These are phyloP conservation scores for Russula virescens DNA, from an alignment of 768 basidiomycete species.

Conservation along the genomic window DNA sequence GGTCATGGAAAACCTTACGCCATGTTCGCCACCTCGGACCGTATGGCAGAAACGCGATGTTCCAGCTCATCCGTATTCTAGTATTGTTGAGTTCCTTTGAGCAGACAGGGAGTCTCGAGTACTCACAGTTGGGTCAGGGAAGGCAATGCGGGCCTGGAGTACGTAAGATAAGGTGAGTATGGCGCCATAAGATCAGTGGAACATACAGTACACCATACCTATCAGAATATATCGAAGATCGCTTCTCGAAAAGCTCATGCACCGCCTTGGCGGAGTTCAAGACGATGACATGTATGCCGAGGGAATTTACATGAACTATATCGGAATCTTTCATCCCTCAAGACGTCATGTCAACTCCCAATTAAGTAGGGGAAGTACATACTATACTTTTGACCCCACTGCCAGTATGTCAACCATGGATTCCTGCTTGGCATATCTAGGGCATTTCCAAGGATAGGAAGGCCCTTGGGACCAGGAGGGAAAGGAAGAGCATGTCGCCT, in stretches of 20 bases:
- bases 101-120: background rate
- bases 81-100: background rate
- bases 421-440: constrained; percentile 24
- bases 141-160: constrained; percentile 5
- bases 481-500: constrained; percentile 13
- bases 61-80: constrained; percentile 20
- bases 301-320: constrained; percentile 17
- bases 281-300: constrained; percentile 17
- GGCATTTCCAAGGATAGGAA: constrained; percentile 26
- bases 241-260: constrained; percentile 23
- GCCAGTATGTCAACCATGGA: constrained; percentile 23
- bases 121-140: constrained; percentile 19
- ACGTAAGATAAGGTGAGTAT: background rate
- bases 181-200: too few relatives aligned
- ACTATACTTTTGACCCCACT: constrained; percentile 27
- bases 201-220: constrained; percentile 10
- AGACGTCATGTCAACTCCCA: background rate
- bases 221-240: constrained; percentile 24
- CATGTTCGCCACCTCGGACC: constrained; percentile 15
- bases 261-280: constrained; percentile 36
- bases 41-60: constrained; percentile 18
- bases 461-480: constrained; percentile 27
- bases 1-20: constrained; percentile 18
- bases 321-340: constrained; percentile 15
- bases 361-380: background rate